Evolutionary conservation across 164 flowering plant genomes (phyloP).

Genomic region (Tetracentron sinense): DNA sequence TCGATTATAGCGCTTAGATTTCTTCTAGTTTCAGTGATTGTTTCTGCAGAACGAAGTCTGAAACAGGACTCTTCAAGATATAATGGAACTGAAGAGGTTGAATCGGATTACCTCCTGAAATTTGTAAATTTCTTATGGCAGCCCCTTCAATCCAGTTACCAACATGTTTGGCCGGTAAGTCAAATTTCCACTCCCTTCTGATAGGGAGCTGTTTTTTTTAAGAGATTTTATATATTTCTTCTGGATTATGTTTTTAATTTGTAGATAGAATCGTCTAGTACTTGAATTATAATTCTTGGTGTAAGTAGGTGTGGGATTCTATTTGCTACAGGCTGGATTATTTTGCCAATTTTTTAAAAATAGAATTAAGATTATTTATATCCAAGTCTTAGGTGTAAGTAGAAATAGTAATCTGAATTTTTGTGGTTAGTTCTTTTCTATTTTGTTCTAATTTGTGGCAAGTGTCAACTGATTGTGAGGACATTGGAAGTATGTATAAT

Average conservation of each 20-base stretch:
- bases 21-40: constrained; percentile 48
- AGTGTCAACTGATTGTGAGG: too few relatives aligned
- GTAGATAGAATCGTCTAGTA: too few relatives aligned
- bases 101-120: constrained; percentile 26
- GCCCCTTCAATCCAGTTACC: constrained; percentile 51
- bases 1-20: constrained; percentile 34
- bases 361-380: neutral
- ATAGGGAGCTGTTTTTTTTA: too few relatives aligned
- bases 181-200: too few relatives aligned
- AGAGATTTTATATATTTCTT: neutral
- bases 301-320: too few relatives aligned
- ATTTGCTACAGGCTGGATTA: neutral
- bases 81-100: constrained; percentile 16
- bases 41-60: constrained; percentile 62
- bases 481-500: too few relatives aligned
- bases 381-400: too few relatives aligned
- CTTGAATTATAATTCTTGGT: too few relatives aligned
- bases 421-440: too few relatives aligned
- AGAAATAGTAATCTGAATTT: too few relatives aligned
- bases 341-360: too few relatives aligned
- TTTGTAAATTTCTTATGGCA: constrained; percentile 67
- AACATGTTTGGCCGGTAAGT: constrained; percentile 96
- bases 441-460: too few relatives aligned
- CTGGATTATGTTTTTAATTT: neutral
- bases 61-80: constrained; percentile 24